These are phyloP conservation scores for Pythium brassicae DNA, from an alignment of 352 stramenopile genomes.

Conservation along the genomic window DNA sequence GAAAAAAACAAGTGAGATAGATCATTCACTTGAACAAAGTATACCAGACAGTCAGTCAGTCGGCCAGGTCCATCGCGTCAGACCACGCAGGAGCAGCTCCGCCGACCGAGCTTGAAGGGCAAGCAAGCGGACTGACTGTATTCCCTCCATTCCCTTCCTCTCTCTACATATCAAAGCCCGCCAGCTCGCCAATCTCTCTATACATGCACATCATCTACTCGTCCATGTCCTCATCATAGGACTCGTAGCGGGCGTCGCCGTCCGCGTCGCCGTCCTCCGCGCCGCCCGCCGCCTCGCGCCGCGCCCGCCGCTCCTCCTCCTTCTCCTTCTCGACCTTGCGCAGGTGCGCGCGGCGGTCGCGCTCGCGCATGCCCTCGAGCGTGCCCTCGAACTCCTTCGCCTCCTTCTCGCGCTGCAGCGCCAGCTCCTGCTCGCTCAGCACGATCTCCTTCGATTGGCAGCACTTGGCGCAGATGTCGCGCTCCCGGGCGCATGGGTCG, in stretches of 20 bases:
- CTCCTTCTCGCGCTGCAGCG: constrained; percentile 41
- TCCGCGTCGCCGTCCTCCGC: constrained; percentile 24
- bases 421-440: constrained; percentile 40
- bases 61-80: too few relatives aligned
- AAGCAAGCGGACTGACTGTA: background rate
- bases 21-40: background rate
- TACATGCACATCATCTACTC: background rate
- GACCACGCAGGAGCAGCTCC: too few relatives aligned
- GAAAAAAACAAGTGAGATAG: background rate
- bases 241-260: constrained; percentile 13
- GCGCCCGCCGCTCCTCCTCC: constrained; percentile 29
- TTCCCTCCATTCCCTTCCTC: background rate
- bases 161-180: too few relatives aligned
- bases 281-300: constrained; percentile 21
- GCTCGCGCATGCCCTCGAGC: constrained; percentile 69
- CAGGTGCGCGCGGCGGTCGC: constrained; percentile 66
- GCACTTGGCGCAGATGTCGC: constrained; percentile 89
- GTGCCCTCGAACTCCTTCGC: constrained; percentile 45
- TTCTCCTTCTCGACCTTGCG: constrained; percentile 59
- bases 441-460: constrained; percentile 67
- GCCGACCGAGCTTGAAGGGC: too few relatives aligned
- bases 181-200: too few relatives aligned
- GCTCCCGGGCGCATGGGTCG: constrained; percentile 83
- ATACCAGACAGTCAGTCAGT: too few relatives aligned
- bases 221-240: constrained; percentile 32